Evolutionary conservation across 345 rosid species (phyloP), one percentile per base, ranked within the genome.

Genomic region (Kernera saxatilis): DNA sequence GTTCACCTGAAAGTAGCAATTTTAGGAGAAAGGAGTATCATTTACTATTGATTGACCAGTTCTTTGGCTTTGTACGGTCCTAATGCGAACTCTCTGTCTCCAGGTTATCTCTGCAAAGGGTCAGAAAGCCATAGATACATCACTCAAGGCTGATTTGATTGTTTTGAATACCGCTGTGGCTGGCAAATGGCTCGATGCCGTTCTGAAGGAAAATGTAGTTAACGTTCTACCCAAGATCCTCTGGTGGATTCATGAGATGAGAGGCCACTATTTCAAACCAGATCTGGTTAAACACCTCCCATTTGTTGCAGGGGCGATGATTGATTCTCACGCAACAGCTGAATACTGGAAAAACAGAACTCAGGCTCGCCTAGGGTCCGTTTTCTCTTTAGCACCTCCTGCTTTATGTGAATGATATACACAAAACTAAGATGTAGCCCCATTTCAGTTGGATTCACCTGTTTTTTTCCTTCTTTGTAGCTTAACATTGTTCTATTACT

Each of bases 191-290:
- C 74, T 90, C 30, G 90, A 88, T 82, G 83, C 79, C 41, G 93
- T 87, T 78, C 80, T 88, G n/a, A 88, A 90, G 83, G 89, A 88
- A 43, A 74, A 85, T 35, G 86, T 84, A 69, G 53, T 70, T 54
- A 70, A 46, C 25, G 92, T 85, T 74, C 87, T 93, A 57, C 96
- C 91, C 0, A 90, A 93, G 79, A 79, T 84, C 22, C 81, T 93
- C 51, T 93, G 97, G 96, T 93, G 98, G 98, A 93, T 93, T 77
- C 98, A 93, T 70, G 98, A 93, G 69, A 90, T 90, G 97, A 87
- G 93, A 48, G 98, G 96, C 36, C 92, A 90, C 69, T 93, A 90
- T 75, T 90, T 93, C 77, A 90, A 87, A 56, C 48, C 82, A 54
- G 98, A 93, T 57, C 84, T 84, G 78, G 90, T 90, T 66, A 87